Conservation (phyloP, 345 rosid species). For the Linum tenue region DNA sequence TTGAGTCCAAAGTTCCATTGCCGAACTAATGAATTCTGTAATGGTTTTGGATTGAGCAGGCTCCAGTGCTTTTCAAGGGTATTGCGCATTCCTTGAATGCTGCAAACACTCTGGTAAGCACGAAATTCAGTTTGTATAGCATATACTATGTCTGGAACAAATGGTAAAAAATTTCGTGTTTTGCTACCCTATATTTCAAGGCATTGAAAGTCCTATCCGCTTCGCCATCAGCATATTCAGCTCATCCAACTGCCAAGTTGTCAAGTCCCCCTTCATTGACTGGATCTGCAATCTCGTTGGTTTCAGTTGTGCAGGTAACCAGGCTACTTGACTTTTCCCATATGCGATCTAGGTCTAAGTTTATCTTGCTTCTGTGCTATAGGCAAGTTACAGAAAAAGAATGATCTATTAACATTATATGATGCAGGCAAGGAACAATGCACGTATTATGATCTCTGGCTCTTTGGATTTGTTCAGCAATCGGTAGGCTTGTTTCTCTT, state of each 20-base stretch:
- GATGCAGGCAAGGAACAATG: conserved; percentile 71
- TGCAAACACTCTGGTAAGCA: conserved; percentile 44
- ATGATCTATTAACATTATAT: not conserved
- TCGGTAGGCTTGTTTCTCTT: conserved; percentile 28
- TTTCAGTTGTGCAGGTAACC: conserved; percentile 53
- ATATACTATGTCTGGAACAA: conserved; percentile 6
- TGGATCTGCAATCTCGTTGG: conserved; percentile 52
- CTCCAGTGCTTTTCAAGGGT: conserved; percentile 57
- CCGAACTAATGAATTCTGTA: conserved; percentile 7
- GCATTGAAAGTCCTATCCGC: conserved; percentile 60
- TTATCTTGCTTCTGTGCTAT: not conserved
- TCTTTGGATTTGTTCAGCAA: conserved; percentile 55
- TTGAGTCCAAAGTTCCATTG: too few species aligned
- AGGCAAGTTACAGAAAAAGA: too few species aligned
- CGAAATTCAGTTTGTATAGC: conserved; percentile 1
- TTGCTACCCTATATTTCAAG: conserved; percentile 21
- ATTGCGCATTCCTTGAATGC: conserved; percentile 62
- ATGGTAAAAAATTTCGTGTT: not conserved
- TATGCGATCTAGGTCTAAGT: not conserved
- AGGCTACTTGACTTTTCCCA: not conserved
- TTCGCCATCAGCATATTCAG: conserved; percentile 64
- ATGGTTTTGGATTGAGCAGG: conserved; percentile 24
- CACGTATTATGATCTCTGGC: conserved; percentile 55
- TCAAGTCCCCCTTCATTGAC: conserved; percentile 48
- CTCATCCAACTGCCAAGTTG: conserved; percentile 47